A percentile compares a stretch with the other conserved stretches of the same genome.
phyloP scores from a whole-genome alignment of 306 rosid species.

The Ziziphus jujuba region DNA sequence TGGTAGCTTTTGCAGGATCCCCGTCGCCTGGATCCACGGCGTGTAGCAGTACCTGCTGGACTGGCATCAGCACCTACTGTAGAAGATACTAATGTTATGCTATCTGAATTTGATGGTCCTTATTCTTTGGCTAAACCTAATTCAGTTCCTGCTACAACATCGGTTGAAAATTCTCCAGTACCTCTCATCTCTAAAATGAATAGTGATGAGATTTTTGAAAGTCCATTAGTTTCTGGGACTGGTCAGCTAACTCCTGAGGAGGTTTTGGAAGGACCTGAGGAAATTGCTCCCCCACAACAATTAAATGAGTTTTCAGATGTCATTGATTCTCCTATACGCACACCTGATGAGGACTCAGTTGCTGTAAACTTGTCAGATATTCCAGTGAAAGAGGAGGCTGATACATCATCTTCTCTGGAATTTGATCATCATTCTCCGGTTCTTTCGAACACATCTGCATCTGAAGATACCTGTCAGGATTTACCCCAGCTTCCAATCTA shows the following conservation, averaged over 20 bases:
- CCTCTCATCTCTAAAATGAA: constrained; percentile 38
- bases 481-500: constrained; percentile 77
- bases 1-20: constrained; percentile 74
- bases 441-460: constrained; percentile 46
- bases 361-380: constrained; percentile 42
- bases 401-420: constrained; percentile 52
- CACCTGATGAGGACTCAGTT: constrained; percentile 50
- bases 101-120: constrained; percentile 57
- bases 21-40: constrained; percentile 96
- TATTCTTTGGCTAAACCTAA: constrained; percentile 47
- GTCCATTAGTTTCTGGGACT: constrained; percentile 40
- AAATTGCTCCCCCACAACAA: constrained; percentile 35
- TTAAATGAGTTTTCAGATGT: constrained; percentile 45
- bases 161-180: constrained; percentile 42
- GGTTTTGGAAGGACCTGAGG: constrained; percentile 50
- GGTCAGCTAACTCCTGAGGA: constrained; percentile 43
- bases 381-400: constrained; percentile 42
- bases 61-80: constrained; percentile 40
- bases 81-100: constrained; percentile 52
- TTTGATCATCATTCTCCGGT: constrained; percentile 61
- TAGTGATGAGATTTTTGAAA: constrained; percentile 57
- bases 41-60: constrained; percentile 46
- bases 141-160: constrained; percentile 35
- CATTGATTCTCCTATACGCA: constrained; percentile 38
- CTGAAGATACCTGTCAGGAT: constrained; percentile 82